These are phyloP conservation scores for Tylopilus subfusipes DNA, from an alignment of 768 basidiomycete genomes.

Conservation along the genomic window DNA sequence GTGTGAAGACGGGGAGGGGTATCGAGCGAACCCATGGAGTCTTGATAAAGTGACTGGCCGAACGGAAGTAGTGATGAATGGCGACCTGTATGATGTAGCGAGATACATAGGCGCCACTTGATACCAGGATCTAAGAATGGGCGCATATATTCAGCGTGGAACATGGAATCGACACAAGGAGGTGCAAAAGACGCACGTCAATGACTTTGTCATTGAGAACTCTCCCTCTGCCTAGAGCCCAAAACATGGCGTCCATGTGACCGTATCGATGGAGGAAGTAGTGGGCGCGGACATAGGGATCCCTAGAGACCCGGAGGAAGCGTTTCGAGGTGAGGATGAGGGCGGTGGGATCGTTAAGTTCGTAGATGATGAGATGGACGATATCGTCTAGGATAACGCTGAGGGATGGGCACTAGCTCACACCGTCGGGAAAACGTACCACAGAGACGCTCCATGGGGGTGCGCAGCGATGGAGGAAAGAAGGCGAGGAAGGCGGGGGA, in stretches of 20 bases:
- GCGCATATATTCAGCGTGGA: constrained; percentile 27
- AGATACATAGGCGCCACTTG: constrained; percentile 74
- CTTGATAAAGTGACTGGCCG: constrained; percentile 71
- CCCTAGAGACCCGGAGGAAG: constrained; percentile 59
- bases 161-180: constrained; percentile 20
- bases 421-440: constrained; percentile 42
- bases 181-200: constrained; percentile 48
- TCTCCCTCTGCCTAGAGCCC: constrained; percentile 71
- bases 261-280: constrained; percentile 79
- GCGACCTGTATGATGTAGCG: constrained; percentile 77
- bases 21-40: constrained; percentile 69
- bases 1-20: constrained; percentile 53
- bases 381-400: constrained; percentile 48
- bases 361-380: constrained; percentile 69
- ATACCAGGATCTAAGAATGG: constrained; percentile 56
- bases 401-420: constrained; percentile 7
- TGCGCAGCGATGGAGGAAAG: background rate
- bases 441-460: constrained; percentile 60
- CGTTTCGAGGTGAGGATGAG: constrained; percentile 58
- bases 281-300: constrained; percentile 71
- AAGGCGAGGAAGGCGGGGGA: constrained; percentile 2
- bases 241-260: constrained; percentile 63
- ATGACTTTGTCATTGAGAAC: constrained; percentile 62
- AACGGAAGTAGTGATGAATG: constrained; percentile 75
- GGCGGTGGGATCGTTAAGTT: constrained; percentile 60